phyloP scores from a whole-genome alignment of 106 monocot genomes.

The Platanthera zijinensis region DNA sequence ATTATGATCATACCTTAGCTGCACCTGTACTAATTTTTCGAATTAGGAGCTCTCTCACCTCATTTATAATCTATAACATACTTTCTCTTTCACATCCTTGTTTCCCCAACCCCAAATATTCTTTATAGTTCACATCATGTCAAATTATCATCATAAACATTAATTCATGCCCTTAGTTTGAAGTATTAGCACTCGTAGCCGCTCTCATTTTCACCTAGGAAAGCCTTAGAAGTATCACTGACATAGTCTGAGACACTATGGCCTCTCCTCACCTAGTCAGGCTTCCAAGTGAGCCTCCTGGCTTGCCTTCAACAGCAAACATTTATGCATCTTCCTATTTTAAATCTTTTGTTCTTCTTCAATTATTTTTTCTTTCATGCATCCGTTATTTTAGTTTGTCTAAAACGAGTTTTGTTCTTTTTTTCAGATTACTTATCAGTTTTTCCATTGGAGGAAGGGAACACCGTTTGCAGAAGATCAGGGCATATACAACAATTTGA shows the following conservation, averaged over 20 bases:
- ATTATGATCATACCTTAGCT: neutral
- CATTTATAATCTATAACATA: neutral
- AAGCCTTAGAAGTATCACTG: neutral
- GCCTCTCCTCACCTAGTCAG: neutral
- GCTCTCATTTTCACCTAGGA: too few relatives aligned
- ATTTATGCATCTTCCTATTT: neutral
- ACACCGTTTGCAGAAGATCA: slow-evolving; percentile 77
- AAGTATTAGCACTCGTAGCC: too few relatives aligned
- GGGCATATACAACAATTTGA: slow-evolving; percentile 60
- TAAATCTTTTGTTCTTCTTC: neutral
- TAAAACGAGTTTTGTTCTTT: neutral
- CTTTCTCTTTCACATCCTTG: too few relatives aligned
- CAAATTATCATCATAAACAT: too few relatives aligned
- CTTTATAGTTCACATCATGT: too few relatives aligned
- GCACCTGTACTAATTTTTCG: neutral
- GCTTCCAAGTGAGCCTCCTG: neutral
- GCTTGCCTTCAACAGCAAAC: neutral
- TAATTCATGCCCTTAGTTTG: too few relatives aligned
- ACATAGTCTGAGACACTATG: neutral
- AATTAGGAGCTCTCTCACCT: neutral
- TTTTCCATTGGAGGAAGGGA: slow-evolving; percentile 78
- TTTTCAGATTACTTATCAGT: slow-evolving; percentile 59
- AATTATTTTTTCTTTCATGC: neutral
- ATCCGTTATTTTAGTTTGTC: slow-evolving; percentile 3
- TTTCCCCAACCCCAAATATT: too few relatives aligned